Conservation (phyloP, 208 protist species). For the Leptomonas seymouri region DNA sequence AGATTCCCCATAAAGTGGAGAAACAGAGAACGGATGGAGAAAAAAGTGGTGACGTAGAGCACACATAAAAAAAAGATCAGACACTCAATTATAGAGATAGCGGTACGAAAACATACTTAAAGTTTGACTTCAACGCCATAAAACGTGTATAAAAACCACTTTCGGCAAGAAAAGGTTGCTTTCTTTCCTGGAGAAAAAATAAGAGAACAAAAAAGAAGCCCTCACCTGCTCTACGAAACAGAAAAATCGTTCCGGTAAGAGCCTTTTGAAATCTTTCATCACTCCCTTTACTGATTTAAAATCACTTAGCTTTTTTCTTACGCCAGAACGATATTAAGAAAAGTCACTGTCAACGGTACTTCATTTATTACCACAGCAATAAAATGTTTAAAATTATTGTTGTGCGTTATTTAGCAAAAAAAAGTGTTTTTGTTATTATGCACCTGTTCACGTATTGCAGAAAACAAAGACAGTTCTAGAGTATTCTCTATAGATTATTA, state of each 20-base stretch:
- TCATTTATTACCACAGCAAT: conserved; percentile 15
- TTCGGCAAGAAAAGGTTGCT: too few species aligned
- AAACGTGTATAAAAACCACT: too few species aligned
- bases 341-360: conserved; percentile 13
- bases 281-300: too few species aligned
- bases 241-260: too few species aligned
- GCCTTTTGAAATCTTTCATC: too few species aligned
- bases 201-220: too few species aligned
- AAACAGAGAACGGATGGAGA: conserved; percentile 1
- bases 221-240: too few species aligned
- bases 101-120: too few species aligned
- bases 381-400: conserved; percentile 7
- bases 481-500: background rate
- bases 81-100: too few species aligned
- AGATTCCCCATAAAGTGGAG: background rate
- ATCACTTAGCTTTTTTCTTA: background rate
- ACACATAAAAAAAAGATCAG: conserved; percentile 7
- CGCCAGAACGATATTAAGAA: conserved; percentile 15
- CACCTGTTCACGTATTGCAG: background rate
- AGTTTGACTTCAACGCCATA: too few species aligned
- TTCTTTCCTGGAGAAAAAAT: too few species aligned
- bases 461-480: background rate
- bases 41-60: background rate
- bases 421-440: background rate
- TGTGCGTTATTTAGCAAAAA: conserved; percentile 7